phyloP scores from a whole-genome alignment of 805 yeast genomes.

The Suhomyces xylopsoci region DNA sequence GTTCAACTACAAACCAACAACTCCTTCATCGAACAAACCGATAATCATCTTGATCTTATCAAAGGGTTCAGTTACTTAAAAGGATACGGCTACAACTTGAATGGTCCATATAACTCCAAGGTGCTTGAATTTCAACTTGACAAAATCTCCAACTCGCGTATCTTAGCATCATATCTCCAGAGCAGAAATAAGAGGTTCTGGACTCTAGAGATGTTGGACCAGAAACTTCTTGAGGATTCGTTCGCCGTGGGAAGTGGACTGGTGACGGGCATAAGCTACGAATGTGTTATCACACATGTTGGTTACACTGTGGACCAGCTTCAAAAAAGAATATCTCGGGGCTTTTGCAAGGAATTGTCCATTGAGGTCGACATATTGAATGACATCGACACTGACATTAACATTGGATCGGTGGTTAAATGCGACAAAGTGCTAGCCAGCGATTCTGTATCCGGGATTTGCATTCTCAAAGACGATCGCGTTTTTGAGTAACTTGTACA shows the following conservation, averaged over 20 bases:
- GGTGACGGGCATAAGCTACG: slow-evolving; percentile 11
- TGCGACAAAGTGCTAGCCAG: slow-evolving; percentile 45
- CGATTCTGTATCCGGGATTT: slow-evolving; percentile 37
- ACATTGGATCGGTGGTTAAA: slow-evolving; percentile 44
- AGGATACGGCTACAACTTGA: slow-evolving; percentile 31
- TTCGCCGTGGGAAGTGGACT: not conserved
- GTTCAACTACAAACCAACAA: slow-evolving; percentile 17
- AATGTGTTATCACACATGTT: slow-evolving; percentile 41
- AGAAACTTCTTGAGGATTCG: slow-evolving; percentile 4
- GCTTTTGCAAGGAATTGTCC: slow-evolving; percentile 47
- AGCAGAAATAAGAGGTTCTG: slow-evolving; percentile 18
- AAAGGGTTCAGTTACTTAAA: slow-evolving; percentile 24
- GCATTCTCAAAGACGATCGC: slow-evolving; percentile 32
- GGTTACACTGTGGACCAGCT: slow-evolving; percentile 22
- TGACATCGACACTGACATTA: slow-evolving; percentile 15
- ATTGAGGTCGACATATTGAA: slow-evolving; percentile 43
- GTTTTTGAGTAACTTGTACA: not conserved
- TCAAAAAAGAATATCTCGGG: slow-evolving; percentile 31
- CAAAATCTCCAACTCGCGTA: slow-evolving; percentile 14
- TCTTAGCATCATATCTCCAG: slow-evolving; percentile 14
- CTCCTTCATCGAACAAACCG: slow-evolving; percentile 2
- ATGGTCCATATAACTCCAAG: slow-evolving; percentile 25
- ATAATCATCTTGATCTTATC: slow-evolving; percentile 9
- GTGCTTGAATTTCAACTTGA: slow-evolving; percentile 14
- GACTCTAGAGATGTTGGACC: slow-evolving; percentile 23